A percentile compares a stretch with the other conserved stretches of the same genome.
phyloP scores from a whole-genome alignment of 768 basidiomycete genomes.

The Tylopilus subfusipes region DNA sequence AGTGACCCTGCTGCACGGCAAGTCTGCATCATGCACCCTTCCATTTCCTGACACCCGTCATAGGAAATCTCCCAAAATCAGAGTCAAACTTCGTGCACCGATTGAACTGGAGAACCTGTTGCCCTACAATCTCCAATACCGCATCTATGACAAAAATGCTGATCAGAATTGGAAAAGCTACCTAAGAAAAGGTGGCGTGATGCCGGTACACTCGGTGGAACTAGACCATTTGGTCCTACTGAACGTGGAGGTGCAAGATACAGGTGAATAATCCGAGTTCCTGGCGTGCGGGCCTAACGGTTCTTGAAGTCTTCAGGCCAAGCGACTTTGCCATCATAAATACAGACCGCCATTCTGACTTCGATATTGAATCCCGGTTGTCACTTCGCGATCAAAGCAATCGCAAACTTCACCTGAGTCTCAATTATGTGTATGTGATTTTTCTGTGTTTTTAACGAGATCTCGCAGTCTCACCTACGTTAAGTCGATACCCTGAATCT shows the following conservation, averaged over 20 bases:
- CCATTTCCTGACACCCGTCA: conserved; percentile 2
- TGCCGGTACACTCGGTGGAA: conserved; percentile 96
- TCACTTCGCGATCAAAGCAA: conserved; percentile 69
- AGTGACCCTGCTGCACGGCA: conserved; percentile 55
- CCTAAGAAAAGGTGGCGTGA: conserved; percentile 86
- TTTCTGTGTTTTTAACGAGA: background rate
- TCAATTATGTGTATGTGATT: conserved; percentile 86
- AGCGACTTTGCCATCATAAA: conserved; percentile 98
- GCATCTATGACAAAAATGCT: conserved; percentile 95
- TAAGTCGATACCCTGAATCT: conserved; percentile 76
- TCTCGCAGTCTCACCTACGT: conserved; percentile 5
- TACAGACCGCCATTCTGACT: conserved; percentile 86
- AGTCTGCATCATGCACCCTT: conserved; percentile 18
- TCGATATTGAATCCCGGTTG: conserved; percentile 72
- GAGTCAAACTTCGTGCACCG: conserved; percentile 84
- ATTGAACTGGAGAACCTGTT: conserved; percentile 94
- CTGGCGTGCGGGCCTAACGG: background rate
- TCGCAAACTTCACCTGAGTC: conserved; percentile 71
- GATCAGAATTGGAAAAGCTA: conserved; percentile 95
- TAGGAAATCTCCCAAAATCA: conserved; percentile 84
- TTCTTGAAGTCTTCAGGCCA: conserved; percentile 70
- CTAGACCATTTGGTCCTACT: conserved; percentile 84
- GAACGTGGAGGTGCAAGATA: conserved; percentile 88
- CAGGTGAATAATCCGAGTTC: conserved; percentile 46
- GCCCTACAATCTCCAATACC: conserved; percentile 91